These are phyloP conservation scores for Parasitella parasitica DNA, from an alignment of 371 early-diverging fungal genomes.

Conservation along the genomic window DNA sequence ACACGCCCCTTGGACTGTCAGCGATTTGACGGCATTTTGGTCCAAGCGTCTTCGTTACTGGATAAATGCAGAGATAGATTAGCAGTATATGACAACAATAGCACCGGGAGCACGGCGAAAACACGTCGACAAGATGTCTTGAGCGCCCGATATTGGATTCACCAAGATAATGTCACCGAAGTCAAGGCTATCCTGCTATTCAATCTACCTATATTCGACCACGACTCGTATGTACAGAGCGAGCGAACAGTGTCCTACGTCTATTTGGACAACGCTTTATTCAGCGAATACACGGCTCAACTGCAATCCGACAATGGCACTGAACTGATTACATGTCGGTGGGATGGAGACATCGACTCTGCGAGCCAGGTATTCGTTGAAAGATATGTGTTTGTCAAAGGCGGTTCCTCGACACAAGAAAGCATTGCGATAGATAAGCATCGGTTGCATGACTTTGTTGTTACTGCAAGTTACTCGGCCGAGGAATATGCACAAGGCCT, in stretches of 20 bases:
- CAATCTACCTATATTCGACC: slow-evolving; percentile 87
- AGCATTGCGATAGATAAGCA: slow-evolving; percentile 73
- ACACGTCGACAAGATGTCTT: slow-evolving; percentile 32
- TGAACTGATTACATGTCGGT: slow-evolving; percentile 83
- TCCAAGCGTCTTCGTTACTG: slow-evolving; percentile 81
- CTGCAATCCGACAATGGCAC: slow-evolving; percentile 93
- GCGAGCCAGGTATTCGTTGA: slow-evolving; percentile 85
- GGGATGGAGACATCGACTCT: slow-evolving; percentile 72
- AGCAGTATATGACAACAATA: background rate
- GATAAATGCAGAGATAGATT: slow-evolving; percentile 70
- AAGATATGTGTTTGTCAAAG: slow-evolving; percentile 71
- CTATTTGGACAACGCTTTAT: slow-evolving; percentile 93
- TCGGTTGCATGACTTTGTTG: slow-evolving; percentile 76
- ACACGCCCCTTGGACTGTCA: slow-evolving; percentile 34
- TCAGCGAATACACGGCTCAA: slow-evolving; percentile 89
- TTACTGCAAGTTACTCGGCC: slow-evolving; percentile 76
- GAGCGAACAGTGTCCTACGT: slow-evolving; percentile 77
- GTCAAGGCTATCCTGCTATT: slow-evolving; percentile 90
- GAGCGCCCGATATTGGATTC: slow-evolving; percentile 95
- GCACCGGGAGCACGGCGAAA: background rate
- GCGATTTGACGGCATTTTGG: slow-evolving; percentile 76
- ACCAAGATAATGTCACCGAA: slow-evolving; percentile 95
- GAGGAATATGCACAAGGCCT: slow-evolving; percentile 73
- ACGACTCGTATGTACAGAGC: slow-evolving; percentile 54
- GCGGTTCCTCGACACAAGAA: background rate